Evolutionary conservation across 306 rosid species (phyloP), one percentile per base, ranked within the genome.

Genomic region (Astragalus membranaceus): DNA sequence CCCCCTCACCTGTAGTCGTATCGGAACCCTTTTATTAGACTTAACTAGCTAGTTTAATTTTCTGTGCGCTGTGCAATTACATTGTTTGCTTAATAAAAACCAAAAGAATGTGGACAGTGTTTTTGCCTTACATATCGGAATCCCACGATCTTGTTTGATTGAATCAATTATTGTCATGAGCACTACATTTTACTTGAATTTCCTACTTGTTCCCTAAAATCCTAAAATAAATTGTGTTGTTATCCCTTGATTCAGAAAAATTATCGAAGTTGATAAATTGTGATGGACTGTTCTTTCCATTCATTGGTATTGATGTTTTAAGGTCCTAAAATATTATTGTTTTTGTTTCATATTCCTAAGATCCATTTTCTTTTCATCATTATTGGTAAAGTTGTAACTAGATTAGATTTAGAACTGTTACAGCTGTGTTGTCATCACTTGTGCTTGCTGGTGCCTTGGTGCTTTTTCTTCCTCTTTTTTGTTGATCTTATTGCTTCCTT

Each of bases 351-450:
- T 61, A 30, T 50, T 15, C 46, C 43, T 68, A 49, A 46, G 35
- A 59, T 47, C 52, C 15, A 32, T 58, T 33, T 26, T 70, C 12
- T 75, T 42, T 65, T 65, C 67, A 73, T 14, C 63, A 37, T 48
- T 39, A 26, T 51, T 32, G 8, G 41, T 11, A 5, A 53, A 15
- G 12, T 15, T 57, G 53, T 59, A 16, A 30, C 43, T 29, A 32
- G 58, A 59, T 51, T 29, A 30, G 60, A 60, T 50, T 51, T 29
- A 30, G 60, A 60, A 41, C 64, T 69, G 37, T 60, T 32, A 74
- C 26, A 23, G 10, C 15, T 4, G 61, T 4, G 61, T 51, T 26
- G n/a, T 41, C 41, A 54, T 73, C 42, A 32, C 14, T 29, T 64
- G 48, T 63, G 54, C 63, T 73, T 2, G 37, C 8, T 52, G 72